Evolutionary conservation across 257 asterid genomes (phyloP).

Genomic region (Solanum rostratum): DNA sequence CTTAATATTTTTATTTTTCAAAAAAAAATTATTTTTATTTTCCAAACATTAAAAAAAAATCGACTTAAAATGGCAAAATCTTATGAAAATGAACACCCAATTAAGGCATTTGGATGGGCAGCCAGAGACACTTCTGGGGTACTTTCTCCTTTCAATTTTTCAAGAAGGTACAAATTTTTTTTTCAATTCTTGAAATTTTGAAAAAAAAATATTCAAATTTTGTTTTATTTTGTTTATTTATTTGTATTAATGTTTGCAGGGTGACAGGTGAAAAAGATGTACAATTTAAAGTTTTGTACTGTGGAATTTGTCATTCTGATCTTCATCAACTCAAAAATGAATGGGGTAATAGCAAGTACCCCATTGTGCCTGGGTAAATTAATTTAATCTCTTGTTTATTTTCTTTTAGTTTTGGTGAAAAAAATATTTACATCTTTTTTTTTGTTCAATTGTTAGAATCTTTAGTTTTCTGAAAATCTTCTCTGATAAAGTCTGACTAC

Average conservation of each 20-base stretch:
- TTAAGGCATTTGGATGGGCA: slow-evolving; percentile 45
- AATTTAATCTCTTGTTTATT: too few species aligned
- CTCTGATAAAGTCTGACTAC: too few species aligned
- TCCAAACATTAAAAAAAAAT: background rate
- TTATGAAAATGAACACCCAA: slow-evolving; percentile 36
- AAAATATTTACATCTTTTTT: background rate
- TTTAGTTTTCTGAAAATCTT: background rate
- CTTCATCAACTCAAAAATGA: slow-evolving; percentile 38
- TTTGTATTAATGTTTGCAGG: slow-evolving; percentile 8
- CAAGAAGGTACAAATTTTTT: slow-evolving; percentile 25
- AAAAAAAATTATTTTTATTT: background rate
- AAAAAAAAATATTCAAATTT: too few species aligned
- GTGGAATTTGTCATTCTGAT: slow-evolving; percentile 50
- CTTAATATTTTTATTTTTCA: background rate
- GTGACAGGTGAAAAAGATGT: slow-evolving; percentile 31
- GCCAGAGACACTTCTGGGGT: slow-evolving; percentile 42
- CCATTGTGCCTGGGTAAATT: slow-evolving; percentile 40
- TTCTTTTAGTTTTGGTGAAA: background rate
- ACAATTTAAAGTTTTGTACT: slow-evolving; percentile 38
- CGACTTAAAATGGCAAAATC: slow-evolving; percentile 27
- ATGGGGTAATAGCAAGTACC: slow-evolving; percentile 34
- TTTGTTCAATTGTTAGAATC: background rate
- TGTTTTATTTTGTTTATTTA: background rate
- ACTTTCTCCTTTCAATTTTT: slow-evolving; percentile 43
- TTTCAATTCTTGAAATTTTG: background rate